phyloP scores from a whole-genome alignment of 1,284 basidiomycete genomes.

The Cutaneotrichosporon cyanovorans region DNA sequence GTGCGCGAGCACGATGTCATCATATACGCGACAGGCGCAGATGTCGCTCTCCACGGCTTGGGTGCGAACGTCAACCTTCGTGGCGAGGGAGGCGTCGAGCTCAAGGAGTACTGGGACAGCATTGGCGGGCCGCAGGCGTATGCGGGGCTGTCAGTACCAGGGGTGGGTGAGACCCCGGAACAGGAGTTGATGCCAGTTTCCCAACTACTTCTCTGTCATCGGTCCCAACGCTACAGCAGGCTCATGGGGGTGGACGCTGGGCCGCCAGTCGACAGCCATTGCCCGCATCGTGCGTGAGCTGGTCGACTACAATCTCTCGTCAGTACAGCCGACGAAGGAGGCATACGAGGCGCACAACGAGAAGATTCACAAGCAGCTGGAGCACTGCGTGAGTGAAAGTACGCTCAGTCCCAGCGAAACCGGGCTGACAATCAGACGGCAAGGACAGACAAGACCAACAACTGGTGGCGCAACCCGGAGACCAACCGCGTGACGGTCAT shows the following conservation, averaged over 20 bases:
- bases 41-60: conserved; percentile 28
- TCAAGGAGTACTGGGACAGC: conserved; percentile 20
- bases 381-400: neutral
- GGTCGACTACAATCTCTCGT: conserved; percentile 14
- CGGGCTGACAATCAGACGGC: no score
- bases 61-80: conserved; percentile 24
- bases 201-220: conserved; percentile 23
- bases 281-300: conserved; percentile 15
- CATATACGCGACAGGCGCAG: conserved; percentile 19
- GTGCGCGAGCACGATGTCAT: conserved; percentile 18
- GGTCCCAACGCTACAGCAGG: conserved; percentile 21
- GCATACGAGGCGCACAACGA: conserved; percentile 13
- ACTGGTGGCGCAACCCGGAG: conserved; percentile 7
- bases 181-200: conserved; percentile 10
- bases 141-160: conserved; percentile 21
- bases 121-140: conserved; percentile 26
- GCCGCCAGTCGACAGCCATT: conserved; percentile 12
- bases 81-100: conserved; percentile 22
- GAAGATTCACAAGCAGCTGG: conserved; percentile 4
- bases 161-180: conserved; percentile 3
- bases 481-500: conserved; percentile 9
- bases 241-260: conserved; percentile 22
- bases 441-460: neutral
- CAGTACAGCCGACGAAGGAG: conserved; percentile 12
- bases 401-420: no score